These are phyloP conservation scores for Mytilinidion resinicola DNA, from an alignment of 495 filamentous ascomycete genomes.

Conservation along the genomic window DNA sequence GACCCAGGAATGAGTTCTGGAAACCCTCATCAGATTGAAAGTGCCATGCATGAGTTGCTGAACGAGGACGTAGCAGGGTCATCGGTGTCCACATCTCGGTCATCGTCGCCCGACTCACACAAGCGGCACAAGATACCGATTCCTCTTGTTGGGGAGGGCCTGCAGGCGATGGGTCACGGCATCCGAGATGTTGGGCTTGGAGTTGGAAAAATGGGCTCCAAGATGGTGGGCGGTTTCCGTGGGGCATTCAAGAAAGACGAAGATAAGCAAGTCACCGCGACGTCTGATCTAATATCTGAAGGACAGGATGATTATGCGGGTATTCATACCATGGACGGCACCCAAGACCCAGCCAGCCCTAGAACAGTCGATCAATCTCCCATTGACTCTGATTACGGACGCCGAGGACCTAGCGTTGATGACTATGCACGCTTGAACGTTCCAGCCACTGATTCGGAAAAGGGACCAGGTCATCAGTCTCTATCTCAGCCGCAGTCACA, in stretches of 20 bases:
- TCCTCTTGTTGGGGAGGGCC: conserved; percentile 45
- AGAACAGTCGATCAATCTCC: not conserved
- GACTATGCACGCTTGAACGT: conserved; percentile 16
- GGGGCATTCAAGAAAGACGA: conserved; percentile 44
- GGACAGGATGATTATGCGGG: no score
- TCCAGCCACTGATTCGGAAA: conserved; percentile 3
- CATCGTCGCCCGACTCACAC: conserved; percentile 30
- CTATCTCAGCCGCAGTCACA: conserved; percentile 15
- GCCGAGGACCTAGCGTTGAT: conserved; percentile 16
- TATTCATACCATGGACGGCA: no score
- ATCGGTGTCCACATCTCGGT: conserved; percentile 25
- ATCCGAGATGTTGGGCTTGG: conserved; percentile 44
- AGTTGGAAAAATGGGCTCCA: conserved; percentile 53
- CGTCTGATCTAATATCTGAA: not conserved
- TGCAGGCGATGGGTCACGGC: conserved; percentile 44
- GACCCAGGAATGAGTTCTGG: conserved; percentile 73
- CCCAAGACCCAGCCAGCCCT: no score
- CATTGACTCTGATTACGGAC: conserved; percentile 18
- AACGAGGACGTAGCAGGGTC: conserved; percentile 38
- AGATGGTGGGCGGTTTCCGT: conserved; percentile 39
- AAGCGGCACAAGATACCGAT: conserved; percentile 32
- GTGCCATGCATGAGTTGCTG: conserved; percentile 63
- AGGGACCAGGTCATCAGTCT: not conserved
- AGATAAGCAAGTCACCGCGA: conserved; percentile 31
- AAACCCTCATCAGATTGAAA: conserved; percentile 70